phyloP scores from a whole-genome alignment of 2,329 filamentous ascomycete genomes.

The Colletotrichum graminicola region DNA sequence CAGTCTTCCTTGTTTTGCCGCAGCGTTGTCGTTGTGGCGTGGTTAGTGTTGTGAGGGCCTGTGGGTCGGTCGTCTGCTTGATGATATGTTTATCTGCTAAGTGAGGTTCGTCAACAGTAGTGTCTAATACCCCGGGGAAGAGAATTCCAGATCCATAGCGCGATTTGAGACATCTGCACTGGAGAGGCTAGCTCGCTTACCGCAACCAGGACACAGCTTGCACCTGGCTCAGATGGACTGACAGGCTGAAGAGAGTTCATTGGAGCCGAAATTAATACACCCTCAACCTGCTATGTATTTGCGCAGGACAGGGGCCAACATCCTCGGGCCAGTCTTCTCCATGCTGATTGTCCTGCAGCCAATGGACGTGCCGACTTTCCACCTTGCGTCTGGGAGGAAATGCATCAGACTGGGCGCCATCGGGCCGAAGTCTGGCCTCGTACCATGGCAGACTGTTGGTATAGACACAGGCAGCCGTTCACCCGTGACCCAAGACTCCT shows the following conservation, averaged over 20 bases:
- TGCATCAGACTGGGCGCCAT: too few species aligned
- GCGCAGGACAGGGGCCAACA: slow-evolving; percentile 16
- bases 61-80: neutral
- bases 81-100: neutral
- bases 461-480: neutral
- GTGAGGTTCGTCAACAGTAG: neutral
- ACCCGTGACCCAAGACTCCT: neutral
- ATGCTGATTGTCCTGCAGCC: slow-evolving; percentile 13
- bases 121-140: neutral
- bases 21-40: neutral
- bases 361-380: neutral
- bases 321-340: neutral
- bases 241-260: slow-evolving; percentile 17
- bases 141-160: neutral
- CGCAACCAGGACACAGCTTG: slow-evolving; percentile 17
- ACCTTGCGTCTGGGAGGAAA: too few species aligned
- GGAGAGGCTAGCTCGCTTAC: neutral
- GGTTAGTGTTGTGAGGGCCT: neutral
- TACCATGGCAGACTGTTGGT: neutral
- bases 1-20: neutral
- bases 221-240: neutral
- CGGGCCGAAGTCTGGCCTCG: neutral
- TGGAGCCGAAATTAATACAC: slow-evolving; percentile 12
- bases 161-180: slow-evolving; percentile 5
- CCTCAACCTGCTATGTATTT: slow-evolving; percentile 1